Percentiles rank a stretch among this genome's conserved stretches.
Evolutionary conservation across 345 rosid species (phyloP).

Genomic region (Brassica cretica): DNA sequence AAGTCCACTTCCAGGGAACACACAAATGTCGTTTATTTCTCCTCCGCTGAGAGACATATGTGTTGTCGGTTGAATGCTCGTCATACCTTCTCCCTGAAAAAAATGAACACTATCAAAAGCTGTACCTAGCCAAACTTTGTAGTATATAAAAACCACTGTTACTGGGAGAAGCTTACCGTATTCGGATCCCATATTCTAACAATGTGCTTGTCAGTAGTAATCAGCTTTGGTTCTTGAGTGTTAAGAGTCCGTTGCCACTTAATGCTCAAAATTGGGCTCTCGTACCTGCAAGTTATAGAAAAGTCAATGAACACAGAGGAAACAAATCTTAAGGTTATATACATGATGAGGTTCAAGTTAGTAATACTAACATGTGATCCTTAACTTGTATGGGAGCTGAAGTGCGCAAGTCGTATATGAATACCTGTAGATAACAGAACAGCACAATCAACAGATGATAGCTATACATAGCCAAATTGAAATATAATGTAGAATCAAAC

Average conservation of each 20-base stretch:
- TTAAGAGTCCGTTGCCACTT: conserved; percentile 88
- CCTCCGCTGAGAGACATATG: conserved; percentile 40
- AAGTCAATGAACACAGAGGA: conserved; percentile 8
- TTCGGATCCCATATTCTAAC: conserved; percentile 98
- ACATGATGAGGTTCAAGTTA: background rate
- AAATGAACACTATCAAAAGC: background rate
- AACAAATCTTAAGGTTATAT: background rate
- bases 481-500: conserved; percentile 40
- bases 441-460: conserved; percentile 14
- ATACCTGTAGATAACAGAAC: conserved; percentile 54
- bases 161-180: conserved; percentile 52
- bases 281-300: conserved; percentile 61
- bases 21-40: conserved; percentile 80
- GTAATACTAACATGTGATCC: conserved; percentile 82
- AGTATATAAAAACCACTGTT: background rate
- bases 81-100: conserved; percentile 79
- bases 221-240: conserved; percentile 70
- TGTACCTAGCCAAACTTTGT: background rate
- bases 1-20: conserved; percentile 79
- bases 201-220: conserved; percentile 76
- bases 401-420: conserved; percentile 89
- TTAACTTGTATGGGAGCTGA: conserved; percentile 72
- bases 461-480: background rate
- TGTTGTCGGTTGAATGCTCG: conserved; percentile 80
- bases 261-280: conserved; percentile 81